phyloP scores from a whole-genome alignment of 257 asterid genomes.

The Plantago major region DNA sequence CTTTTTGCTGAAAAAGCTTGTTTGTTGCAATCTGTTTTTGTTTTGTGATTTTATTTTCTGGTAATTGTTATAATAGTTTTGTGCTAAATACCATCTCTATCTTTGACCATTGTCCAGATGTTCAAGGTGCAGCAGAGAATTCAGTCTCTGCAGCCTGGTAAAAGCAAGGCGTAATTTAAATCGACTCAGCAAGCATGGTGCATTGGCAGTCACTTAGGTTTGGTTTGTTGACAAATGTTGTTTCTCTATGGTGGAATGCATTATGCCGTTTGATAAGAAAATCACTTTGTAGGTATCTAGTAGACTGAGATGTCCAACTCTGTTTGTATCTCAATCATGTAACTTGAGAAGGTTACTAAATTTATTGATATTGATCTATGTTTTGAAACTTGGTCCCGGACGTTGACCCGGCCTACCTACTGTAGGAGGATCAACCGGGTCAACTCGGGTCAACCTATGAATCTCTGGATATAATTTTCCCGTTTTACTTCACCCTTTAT shows the following conservation, averaged over 20 bases:
- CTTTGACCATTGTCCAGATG: constrained; percentile 40
- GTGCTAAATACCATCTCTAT: not conserved
- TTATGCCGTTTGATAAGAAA: constrained; percentile 9
- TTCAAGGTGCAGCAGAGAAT: constrained; percentile 77
- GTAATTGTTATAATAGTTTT: not conserved
- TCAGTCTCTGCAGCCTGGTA: constrained; percentile 78
- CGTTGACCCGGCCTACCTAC: too few species aligned
- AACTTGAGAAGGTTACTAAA: constrained; percentile 16
- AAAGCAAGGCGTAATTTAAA: constrained; percentile 56
- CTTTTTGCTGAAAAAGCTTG: not conserved
- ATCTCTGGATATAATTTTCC: too few species aligned
- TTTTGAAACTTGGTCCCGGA: too few species aligned
- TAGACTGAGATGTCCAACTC: constrained; percentile 1
- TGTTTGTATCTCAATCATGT: constrained; percentile 22
- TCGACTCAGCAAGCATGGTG: constrained; percentile 16
- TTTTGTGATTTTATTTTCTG: not conserved
- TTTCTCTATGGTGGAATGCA: constrained; percentile 18
- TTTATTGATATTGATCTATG: constrained; percentile 17
- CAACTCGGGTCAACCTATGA: too few species aligned
- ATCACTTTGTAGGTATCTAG: constrained; percentile 28
- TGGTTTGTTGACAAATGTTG: constrained; percentile 16
- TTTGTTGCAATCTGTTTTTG: not conserved
- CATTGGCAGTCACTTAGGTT: constrained; percentile 18
- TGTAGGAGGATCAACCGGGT: too few species aligned
- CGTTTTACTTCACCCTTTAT: too few species aligned